Base-by-base conservation (phyloP, 148 eudicot genomes). In the Diospyros lotus region DNA sequence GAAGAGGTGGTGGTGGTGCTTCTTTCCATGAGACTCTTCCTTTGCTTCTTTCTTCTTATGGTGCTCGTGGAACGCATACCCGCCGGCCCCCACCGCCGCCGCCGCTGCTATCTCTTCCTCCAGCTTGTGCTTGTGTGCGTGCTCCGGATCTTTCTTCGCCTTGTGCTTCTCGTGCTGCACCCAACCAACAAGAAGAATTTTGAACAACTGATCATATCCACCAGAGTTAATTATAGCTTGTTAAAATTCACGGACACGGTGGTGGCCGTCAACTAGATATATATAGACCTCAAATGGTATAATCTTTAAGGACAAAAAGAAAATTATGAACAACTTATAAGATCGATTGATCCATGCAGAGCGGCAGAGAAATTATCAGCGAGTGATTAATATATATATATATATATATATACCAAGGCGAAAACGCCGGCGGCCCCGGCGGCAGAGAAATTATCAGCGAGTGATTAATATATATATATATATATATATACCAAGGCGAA, bases 1-100 rank as follows among this genome's bases (percentile, higher is more conserved):
- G 28, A 28, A 48, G 52, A 48, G 52, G 52, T 4, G 52, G 52
- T 48, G 76, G 79, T 81, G 87, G 72, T 84, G 82, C 46, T 89
- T 59, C 77, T 81, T 81, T 66, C 80, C 86, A 65, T 86, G 83
- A 13, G 51, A 44, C 69, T 84, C 85, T 2, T 81, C 69, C 77
- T 83, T 81, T 3, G 87, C 83, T 68, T 86, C 88, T 72, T 89
- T 83, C 87, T 86, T 89, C 80, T 86, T 81, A 67, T 86, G 90
- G 60, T 81, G 88, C 81, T 89, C 90, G 38, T 86, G 90, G 75
- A 86, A 80, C 1, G 78, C 85, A 40, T 58, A 81, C 15, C 90
- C 92, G 44, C 88, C 88, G 0, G 89, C 66, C 6, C 85, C 89
- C 4, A 84, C 85, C 0, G 84, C 92, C 0, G 76, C 92, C 1